These are phyloP conservation scores for Candida nemodendra DNA, from an alignment of 805 yeast species.

Conservation along the genomic window DNA sequence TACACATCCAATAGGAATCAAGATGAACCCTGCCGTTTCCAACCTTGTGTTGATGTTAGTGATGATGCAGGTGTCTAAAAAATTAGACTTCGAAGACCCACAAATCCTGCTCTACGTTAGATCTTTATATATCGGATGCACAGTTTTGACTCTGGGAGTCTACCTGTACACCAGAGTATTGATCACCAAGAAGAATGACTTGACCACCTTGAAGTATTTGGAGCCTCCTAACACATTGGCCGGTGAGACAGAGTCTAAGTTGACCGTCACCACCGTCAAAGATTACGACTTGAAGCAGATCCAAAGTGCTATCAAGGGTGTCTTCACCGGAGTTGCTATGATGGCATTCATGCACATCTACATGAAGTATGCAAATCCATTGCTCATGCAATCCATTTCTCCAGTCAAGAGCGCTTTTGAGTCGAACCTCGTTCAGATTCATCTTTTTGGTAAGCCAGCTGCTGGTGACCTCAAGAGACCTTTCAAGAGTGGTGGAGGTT, in stretches of 20 bases:
- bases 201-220: constrained; percentile 88
- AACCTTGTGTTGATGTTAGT: constrained; percentile 88
- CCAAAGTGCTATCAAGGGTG: constrained; percentile 73
- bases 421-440: constrained; percentile 87
- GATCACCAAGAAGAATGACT: constrained; percentile 76
- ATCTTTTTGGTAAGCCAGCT: constrained; percentile 79
- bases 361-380: constrained; percentile 96
- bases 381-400: constrained; percentile 89
- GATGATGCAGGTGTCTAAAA: constrained; percentile 94
- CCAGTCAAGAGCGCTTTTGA: constrained; percentile 90
- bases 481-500: constrained; percentile 74
- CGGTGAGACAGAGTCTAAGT: constrained; percentile 69
- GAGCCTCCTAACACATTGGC: constrained; percentile 79
- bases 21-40: constrained; percentile 84
- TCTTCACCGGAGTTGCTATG: constrained; percentile 89
- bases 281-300: constrained; percentile 93
- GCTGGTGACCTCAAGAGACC: constrained; percentile 94
- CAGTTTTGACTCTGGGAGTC: constrained; percentile 58
- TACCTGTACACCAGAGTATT: constrained; percentile 62
- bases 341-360: constrained; percentile 98
- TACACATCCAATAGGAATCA: no score
- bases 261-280: constrained; percentile 87
- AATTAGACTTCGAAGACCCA: constrained; percentile 86
- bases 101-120: constrained; percentile 71
- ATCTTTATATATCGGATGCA: constrained; percentile 65